A percentile compares a stretch with the other conserved stretches of the same genome.
These are phyloP conservation scores for Solanum chiquidenum DNA, from an alignment of 257 asterid genomes.

Conservation along the genomic window DNA sequence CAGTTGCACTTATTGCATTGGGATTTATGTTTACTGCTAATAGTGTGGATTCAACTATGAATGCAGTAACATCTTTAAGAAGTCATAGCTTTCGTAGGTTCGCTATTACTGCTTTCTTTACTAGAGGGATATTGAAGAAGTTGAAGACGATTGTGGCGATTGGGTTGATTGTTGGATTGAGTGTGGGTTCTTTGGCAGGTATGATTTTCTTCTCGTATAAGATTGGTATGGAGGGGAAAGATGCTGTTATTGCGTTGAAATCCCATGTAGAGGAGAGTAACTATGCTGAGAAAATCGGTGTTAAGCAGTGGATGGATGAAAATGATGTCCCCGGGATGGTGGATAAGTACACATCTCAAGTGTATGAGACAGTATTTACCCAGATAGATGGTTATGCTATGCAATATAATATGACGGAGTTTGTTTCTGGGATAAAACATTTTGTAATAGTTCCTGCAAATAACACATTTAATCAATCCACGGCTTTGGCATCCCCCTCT, in stretches of 20 bases:
- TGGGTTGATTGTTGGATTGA: slow-evolving; percentile 75
- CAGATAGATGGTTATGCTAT: slow-evolving; percentile 74
- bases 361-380: slow-evolving; percentile 64
- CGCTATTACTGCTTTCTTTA: slow-evolving; percentile 57
- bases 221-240: slow-evolving; percentile 84
- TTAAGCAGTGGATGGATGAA: slow-evolving; percentile 91
- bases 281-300: slow-evolving; percentile 80
- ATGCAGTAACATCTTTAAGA: slow-evolving; percentile 48
- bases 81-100: slow-evolving; percentile 69
- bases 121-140: slow-evolving; percentile 55
- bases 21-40: slow-evolving; percentile 59
- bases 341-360: slow-evolving; percentile 61
- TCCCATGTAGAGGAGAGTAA: slow-evolving; percentile 82
- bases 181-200: slow-evolving; percentile 64
- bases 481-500: slow-evolving; percentile 52
- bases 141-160: slow-evolving; percentile 75
- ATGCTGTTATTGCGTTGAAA: slow-evolving; percentile 69
- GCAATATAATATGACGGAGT: slow-evolving; percentile 87
- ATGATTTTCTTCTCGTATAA: slow-evolving; percentile 71
- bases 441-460: slow-evolving; percentile 36
- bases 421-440: slow-evolving; percentile 63
- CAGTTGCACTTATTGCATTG: slow-evolving; percentile 45
- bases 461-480: slow-evolving; percentile 41
- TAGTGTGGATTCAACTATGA: slow-evolving; percentile 70
- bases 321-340: slow-evolving; percentile 89